These are phyloP conservation scores for Diaporthe amygdali DNA, from an alignment of 2,329 filamentous ascomycete genomes.

Conservation along the genomic window DNA sequence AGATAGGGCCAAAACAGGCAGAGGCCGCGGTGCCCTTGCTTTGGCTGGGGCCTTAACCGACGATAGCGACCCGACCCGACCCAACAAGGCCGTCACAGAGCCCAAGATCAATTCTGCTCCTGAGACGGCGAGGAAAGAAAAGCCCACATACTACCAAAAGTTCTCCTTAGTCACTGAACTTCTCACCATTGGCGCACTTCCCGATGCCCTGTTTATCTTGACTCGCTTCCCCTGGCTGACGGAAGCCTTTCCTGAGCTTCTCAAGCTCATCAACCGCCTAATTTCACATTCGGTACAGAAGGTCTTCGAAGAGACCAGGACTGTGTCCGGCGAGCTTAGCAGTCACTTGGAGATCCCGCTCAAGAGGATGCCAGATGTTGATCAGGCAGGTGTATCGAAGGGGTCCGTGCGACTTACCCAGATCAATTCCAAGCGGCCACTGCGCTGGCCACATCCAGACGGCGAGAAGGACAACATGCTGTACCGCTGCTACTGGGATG, in stretches of 20 bases:
- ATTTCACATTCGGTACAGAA: slow-evolving; percentile 82
- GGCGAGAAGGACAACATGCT: slow-evolving; percentile 78
- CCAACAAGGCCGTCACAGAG: slow-evolving; percentile 56
- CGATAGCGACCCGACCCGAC: slow-evolving; percentile 55
- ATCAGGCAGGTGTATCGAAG: slow-evolving; percentile 72
- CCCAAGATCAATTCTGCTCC: slow-evolving; percentile 61
- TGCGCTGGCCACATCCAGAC: slow-evolving; percentile 87
- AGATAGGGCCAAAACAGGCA: slow-evolving; percentile 74
- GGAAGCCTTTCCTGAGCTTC: slow-evolving; percentile 81
- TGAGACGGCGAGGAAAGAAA: slow-evolving; percentile 6
- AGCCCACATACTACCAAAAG: slow-evolving; percentile 76
- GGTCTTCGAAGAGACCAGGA: slow-evolving; percentile 59
- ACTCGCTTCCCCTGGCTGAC: slow-evolving; percentile 93
- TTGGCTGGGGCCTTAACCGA: slow-evolving; percentile 87
- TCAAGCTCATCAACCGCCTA: slow-evolving; percentile 82
- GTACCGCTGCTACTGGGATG: slow-evolving; percentile 96
- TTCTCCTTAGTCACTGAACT: slow-evolving; percentile 82
- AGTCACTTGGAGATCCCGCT: slow-evolving; percentile 27
- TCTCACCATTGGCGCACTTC: slow-evolving; percentile 88
- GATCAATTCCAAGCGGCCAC: slow-evolving; percentile 66
- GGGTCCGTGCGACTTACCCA: slow-evolving; percentile 69
- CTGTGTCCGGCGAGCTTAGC: slow-evolving; percentile 13
- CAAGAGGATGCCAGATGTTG: slow-evolving; percentile 54
- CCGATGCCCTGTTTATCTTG: slow-evolving; percentile 86
- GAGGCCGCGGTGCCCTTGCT: slow-evolving; percentile 80